Evolutionary conservation across 2,329 filamentous ascomycete species (phyloP), one percentile per base, ranked within the genome.

Genomic region (Venturia carpophila): DNA sequence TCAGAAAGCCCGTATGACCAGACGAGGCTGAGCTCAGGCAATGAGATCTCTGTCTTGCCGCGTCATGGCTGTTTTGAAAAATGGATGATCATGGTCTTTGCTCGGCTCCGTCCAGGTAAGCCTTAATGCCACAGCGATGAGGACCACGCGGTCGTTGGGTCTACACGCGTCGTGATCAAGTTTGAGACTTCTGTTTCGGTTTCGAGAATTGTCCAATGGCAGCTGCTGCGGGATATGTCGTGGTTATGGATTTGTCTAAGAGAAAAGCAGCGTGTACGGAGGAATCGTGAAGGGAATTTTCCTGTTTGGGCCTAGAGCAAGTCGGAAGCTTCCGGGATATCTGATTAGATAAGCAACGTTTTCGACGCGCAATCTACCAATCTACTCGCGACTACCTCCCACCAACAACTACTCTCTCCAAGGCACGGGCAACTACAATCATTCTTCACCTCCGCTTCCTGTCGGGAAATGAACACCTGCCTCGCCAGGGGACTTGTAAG

Each of bases 381-480:
- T 58, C 27, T 58, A 58, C 30, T 37, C 30, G 52, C 52, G 19
- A 58, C 52, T n/a, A 34, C 30, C 49, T 56, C 27, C 15, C 52
- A n/a, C 27, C 19, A 58, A 58, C 27, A 37, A 37, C 19, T 19
- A 7, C 17, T 3, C 52, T 34, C 27, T 19, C 15, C 10, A 27
- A 34, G 19, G 24, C 11, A 13, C 19, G 52, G 13, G 27, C 19
- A 17, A 3, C 27, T 56, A 27, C 52, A n/a, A 56, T 19, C 27
- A 56, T 37, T 10, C 21, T 11, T 3, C 30, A 56, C 30, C 27
- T 37, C 52, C 52, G 15, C 17, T 13, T 49, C 13, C 10, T 49
- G 47, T 21, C 21, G 47, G 47, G 4, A 11, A 49, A n/a, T 45
- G 15, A 45, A 19, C 2, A 45, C 5, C 42, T 19, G 15, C 39